These are phyloP conservation scores for Neofusicoccum sp. DNA, from an alignment of 2,329 filamentous ascomycete species.

Conservation along the genomic window DNA sequence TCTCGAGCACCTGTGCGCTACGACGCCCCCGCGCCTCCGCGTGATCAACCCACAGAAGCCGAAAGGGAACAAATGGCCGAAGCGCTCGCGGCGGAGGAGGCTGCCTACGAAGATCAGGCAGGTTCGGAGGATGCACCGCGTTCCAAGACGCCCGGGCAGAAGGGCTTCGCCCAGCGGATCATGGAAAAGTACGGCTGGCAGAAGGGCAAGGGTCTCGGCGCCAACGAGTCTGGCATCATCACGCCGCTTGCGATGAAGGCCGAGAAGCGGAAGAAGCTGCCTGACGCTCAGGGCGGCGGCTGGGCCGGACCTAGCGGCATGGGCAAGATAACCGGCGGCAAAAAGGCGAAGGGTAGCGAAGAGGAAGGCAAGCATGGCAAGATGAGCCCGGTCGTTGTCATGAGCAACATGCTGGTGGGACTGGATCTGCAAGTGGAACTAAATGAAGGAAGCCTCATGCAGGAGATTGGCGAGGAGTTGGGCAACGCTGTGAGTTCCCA, in stretches of 20 bases:
- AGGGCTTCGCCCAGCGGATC: conserved; percentile 82
- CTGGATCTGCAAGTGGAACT: conserved; percentile 83
- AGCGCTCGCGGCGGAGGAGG: conserved; percentile 35
- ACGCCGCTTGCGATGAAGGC: conserved; percentile 71
- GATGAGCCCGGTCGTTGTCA: conserved; percentile 81
- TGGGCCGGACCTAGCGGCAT: conserved; percentile 68
- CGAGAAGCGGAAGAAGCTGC: conserved; percentile 80
- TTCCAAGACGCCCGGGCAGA: conserved; percentile 74
- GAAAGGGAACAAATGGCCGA: conserved; percentile 49
- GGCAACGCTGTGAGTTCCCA: conserved; percentile 66
- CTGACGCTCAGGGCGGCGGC: conserved; percentile 77
- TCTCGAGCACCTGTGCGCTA: conserved; percentile 80
- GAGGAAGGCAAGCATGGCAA: conserved; percentile 42
- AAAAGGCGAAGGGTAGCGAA: conserved; percentile 52
- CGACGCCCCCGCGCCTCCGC: conserved; percentile 53
- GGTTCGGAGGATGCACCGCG: conserved; percentile 46
- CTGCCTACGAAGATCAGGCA: neutral
- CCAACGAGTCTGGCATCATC: conserved; percentile 77
- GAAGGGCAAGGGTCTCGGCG: conserved; percentile 84
- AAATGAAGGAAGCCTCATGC: conserved; percentile 67
- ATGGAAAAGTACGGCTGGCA: conserved; percentile 95
- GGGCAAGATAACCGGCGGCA: conserved; percentile 80
- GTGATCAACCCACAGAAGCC: conserved; percentile 49
- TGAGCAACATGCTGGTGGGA: conserved; percentile 83
- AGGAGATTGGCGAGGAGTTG: conserved; percentile 96